Conservation (phyloP, 352 stramenopile species). For the Phytopythium chamaehyphon region DNA sequence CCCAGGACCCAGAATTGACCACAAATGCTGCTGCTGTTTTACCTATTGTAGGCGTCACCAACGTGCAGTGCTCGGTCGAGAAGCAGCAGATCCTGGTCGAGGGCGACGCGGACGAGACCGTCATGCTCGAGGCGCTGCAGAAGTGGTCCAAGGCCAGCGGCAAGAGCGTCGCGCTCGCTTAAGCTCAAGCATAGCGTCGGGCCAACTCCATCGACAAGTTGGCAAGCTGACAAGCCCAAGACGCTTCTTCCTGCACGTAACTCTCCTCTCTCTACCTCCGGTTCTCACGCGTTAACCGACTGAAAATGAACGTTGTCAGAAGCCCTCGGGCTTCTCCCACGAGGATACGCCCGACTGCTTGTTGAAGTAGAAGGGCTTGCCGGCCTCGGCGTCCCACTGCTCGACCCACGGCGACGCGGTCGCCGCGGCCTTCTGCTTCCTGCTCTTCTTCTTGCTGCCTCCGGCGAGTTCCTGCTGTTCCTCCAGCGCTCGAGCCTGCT, state of each 20-base stretch:
- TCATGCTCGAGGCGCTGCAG: conserved; percentile 81
- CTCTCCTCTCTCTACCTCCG: background rate
- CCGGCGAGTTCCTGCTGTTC: conserved; percentile 15
- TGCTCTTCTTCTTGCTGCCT: conserved; percentile 19
- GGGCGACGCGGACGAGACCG: conserved; percentile 67
- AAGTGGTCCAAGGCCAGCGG: conserved; percentile 88
- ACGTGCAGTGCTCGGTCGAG: conserved; percentile 84
- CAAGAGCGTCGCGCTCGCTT: conserved; percentile 83
- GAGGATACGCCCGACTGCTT: conserved; percentile 75
- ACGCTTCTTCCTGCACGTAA: too few relatives aligned
- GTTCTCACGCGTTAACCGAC: background rate
- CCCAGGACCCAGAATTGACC: too few relatives aligned
- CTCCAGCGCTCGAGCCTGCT: conserved; percentile 36
- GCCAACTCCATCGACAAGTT: background rate
- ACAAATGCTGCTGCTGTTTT: background rate
- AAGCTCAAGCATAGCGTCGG: conserved; percentile 7
- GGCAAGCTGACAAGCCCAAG: too few relatives aligned
- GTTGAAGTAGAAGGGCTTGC: conserved; percentile 89
- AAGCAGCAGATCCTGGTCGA: conserved; percentile 85
- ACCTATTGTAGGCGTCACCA: conserved; percentile 51
- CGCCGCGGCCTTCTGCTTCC: conserved; percentile 2
- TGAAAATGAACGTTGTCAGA: conserved; percentile 16
- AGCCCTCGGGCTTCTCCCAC: conserved; percentile 74
- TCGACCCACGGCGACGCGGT: conserved; percentile 56
- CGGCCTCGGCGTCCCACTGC: conserved; percentile 68